A percentile compares a stretch with the other conserved stretches of the same genome.
Evolutionary conservation across 2,329 filamentous ascomycete genomes (phyloP).

Genomic region (Ascochyta viciae-villosae): DNA sequence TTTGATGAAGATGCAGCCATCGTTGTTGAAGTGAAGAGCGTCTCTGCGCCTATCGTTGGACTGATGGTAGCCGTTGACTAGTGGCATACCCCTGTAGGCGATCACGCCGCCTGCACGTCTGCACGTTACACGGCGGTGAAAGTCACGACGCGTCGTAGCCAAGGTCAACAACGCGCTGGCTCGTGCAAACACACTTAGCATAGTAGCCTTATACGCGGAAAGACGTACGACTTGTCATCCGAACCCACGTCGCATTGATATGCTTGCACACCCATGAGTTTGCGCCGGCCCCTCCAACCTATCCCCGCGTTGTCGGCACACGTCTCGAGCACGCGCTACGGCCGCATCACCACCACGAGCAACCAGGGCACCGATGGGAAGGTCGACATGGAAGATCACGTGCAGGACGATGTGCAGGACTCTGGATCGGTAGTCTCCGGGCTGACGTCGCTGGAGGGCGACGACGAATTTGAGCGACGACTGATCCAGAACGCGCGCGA

Average conservation of each 20-base stretch:
- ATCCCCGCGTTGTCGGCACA: conserved; percentile 41
- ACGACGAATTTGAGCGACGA: conserved; percentile 54
- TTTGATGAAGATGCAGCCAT: too few relatives aligned
- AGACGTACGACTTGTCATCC: background rate
- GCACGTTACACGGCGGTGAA: conserved; percentile 27
- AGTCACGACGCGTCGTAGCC: conserved; percentile 32
- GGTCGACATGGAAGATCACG: conserved; percentile 31
- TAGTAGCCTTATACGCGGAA: conserved; percentile 6
- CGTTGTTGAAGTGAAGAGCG: background rate
- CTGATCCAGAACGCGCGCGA: conserved; percentile 56
- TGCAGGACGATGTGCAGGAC: conserved; percentile 32
- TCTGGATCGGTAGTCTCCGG: conserved; percentile 38
- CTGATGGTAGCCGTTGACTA: background rate
- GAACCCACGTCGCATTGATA: conserved; percentile 14
- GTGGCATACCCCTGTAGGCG: conserved; percentile 20
- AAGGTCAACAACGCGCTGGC: conserved; percentile 26
- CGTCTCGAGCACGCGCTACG: conserved; percentile 32
- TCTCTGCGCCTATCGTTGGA: background rate
- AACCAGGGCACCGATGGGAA: conserved; percentile 25
- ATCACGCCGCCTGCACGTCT: conserved; percentile 10
- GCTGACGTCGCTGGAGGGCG: conserved; percentile 51
- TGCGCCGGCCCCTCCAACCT: conserved; percentile 44
- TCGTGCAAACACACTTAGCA: conserved; percentile 10
- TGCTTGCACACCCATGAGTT: conserved; percentile 40
- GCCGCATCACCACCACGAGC: conserved; percentile 24